Evolutionary conservation across 192 early-diverging fungal genomes (phyloP).

Genomic region (Obelidium mucronatum): DNA sequence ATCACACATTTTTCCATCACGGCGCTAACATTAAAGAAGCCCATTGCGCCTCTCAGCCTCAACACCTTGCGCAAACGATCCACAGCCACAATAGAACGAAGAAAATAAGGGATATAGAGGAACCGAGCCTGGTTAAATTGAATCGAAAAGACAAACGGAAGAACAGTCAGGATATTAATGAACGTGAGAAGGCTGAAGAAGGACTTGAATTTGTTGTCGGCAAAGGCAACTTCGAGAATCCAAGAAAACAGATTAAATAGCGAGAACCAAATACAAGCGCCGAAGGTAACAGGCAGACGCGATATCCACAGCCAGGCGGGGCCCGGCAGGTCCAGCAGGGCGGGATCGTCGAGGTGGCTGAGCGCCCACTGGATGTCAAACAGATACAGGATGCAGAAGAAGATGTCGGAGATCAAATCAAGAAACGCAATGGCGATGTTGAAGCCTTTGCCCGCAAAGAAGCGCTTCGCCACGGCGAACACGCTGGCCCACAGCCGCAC

Average conservation of each 20-base stretch:
- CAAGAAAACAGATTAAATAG: conserved; percentile 10
- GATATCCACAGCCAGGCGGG: conserved; percentile 64
- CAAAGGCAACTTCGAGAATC: neutral
- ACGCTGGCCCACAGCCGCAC: too few relatives aligned
- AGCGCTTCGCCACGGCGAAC: too few relatives aligned
- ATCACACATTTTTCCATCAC: conserved; percentile 61
- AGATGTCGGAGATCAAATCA: conserved; percentile 61
- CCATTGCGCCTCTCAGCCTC: conserved; percentile 47
- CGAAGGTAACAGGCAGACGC: conserved; percentile 51
- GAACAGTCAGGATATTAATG: conserved; percentile 57
- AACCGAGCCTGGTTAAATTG: conserved; percentile 54
- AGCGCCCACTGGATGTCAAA: conserved; percentile 57
- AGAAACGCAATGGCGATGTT: too few relatives aligned
- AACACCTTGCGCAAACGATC: conserved; percentile 64
- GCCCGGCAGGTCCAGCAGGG: conserved; percentile 24
- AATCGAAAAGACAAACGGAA: conserved; percentile 61
- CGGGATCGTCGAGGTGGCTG: conserved; percentile 33
- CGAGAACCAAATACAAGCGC: conserved; percentile 10
- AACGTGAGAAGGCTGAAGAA: conserved; percentile 56
- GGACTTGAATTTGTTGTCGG: conserved; percentile 20
- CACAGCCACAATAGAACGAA: conserved; percentile 63
- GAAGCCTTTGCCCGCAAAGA: too few relatives aligned
- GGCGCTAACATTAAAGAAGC: conserved; percentile 23
- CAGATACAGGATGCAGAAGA: conserved; percentile 68
- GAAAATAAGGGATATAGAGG: conserved; percentile 70